Percentiles rank a stretch among this genome's conserved stretches.
These are phyloP conservation scores for Wallacemonas collosoma DNA, from an alignment of 208 protist genomes.

Conservation along the genomic window DNA sequence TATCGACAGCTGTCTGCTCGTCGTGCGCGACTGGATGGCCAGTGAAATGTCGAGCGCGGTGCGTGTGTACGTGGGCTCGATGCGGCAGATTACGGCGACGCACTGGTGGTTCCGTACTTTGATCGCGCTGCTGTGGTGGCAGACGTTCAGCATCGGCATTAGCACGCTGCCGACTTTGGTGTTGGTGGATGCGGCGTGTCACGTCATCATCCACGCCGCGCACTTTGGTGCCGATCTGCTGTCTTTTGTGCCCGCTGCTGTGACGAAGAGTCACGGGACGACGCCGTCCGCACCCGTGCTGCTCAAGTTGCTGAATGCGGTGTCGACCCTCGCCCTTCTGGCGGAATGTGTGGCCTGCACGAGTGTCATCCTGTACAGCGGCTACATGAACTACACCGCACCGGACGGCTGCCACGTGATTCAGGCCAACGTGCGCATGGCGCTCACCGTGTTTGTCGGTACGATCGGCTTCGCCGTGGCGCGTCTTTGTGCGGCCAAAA, in stretches of 20 bases:
- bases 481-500: constrained; percentile 22
- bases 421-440: constrained; percentile 53
- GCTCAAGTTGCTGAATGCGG: constrained; percentile 10
- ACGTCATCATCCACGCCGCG: constrained; percentile 14
- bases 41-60: constrained; percentile 13
- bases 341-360: constrained; percentile 36
- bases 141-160: constrained; percentile 51
- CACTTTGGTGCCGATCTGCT: constrained; percentile 10
- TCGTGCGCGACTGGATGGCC: constrained; percentile 56
- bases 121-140: constrained; percentile 48
- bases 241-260: constrained; percentile 25
- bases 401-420: constrained; percentile 39
- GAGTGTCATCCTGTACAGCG: constrained; percentile 39
- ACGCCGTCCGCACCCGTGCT: constrained; percentile 10
- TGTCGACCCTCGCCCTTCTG: constrained; percentile 25
- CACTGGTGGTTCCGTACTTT: constrained; percentile 47
- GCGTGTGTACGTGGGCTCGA: constrained; percentile 14
- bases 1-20: constrained; percentile 75
- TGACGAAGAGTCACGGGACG: constrained; percentile 27
- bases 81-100: constrained; percentile 29
- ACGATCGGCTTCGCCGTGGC: constrained; percentile 31
- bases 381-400: constrained; percentile 45
- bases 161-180: constrained; percentile 38
- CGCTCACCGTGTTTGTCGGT: constrained; percentile 40
- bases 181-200: constrained; percentile 15